Conservation (phyloP, 768 basidiomycete genomes). For the Gymnopilus dilepis region DNA sequence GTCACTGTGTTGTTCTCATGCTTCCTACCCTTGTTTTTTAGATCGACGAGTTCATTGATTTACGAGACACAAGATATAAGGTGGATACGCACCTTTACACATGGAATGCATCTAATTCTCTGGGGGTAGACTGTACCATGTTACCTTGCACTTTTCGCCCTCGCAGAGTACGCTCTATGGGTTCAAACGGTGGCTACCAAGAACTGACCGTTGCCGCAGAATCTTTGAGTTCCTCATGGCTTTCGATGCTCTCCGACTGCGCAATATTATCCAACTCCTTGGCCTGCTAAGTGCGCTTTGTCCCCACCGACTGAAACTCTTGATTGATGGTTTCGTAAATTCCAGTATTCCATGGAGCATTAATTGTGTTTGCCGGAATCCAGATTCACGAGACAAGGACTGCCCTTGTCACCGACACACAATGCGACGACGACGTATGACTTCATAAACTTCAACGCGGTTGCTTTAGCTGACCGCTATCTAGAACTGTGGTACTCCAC, state of each 20-base stretch:
- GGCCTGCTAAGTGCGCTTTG: conserved; percentile 66
- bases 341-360: conserved; percentile 75
- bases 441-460: background rate
- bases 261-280: conserved; percentile 80
- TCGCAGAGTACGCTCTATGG: conserved; percentile 68
- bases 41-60: conserved; percentile 57
- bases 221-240: conserved; percentile 83
- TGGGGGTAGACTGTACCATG: conserved; percentile 72
- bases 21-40: conserved; percentile 27
- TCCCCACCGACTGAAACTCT: background rate
- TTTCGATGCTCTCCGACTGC: conserved; percentile 78
- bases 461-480: background rate
- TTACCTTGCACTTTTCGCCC: conserved; percentile 82
- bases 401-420: conserved; percentile 51
- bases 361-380: conserved; percentile 74
- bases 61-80: conserved; percentile 55
- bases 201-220: conserved; percentile 41
- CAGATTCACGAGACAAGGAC: conserved; percentile 78
- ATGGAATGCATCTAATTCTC: background rate
- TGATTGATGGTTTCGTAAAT: background rate
- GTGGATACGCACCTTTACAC: conserved; percentile 32
- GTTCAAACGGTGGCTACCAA: background rate
- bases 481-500: conserved; percentile 56
- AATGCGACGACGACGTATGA: conserved; percentile 24
- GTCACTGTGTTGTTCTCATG: background rate